These are phyloP conservation scores for Pseudocercospora pini-densiflorae DNA, from an alignment of 2,329 filamentous ascomycete species.

Conservation along the genomic window DNA sequence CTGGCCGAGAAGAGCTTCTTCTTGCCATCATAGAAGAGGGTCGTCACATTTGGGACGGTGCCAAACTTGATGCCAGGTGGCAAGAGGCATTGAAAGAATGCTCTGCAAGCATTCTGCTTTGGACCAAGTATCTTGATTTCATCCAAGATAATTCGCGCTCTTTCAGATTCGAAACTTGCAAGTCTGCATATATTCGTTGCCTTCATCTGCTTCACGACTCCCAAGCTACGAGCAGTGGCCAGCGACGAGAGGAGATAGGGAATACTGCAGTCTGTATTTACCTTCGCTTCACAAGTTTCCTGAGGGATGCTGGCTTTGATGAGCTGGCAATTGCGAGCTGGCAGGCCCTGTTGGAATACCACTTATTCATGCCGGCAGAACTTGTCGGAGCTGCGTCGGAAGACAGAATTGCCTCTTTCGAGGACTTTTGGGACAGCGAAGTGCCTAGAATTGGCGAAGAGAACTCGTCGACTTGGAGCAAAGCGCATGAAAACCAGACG, in stretches of 20 bases:
- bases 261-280: conserved; percentile 70
- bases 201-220: conserved; percentile 41
- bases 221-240: background rate
- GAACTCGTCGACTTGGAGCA: conserved; percentile 71
- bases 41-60: conserved; percentile 71
- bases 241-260: conserved; percentile 31
- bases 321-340: conserved; percentile 80
- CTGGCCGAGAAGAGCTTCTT: conserved; percentile 64
- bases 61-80: conserved; percentile 69
- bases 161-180: conserved; percentile 71
- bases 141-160: conserved; percentile 67
- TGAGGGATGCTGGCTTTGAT: conserved; percentile 75
- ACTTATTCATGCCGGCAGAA: conserved; percentile 61
- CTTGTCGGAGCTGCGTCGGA: conserved; percentile 11
- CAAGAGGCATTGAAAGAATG: conserved; percentile 61
- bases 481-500: conserved; percentile 37
- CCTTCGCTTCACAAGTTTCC: conserved; percentile 72
- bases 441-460: conserved; percentile 76
- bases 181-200: conserved; percentile 63
- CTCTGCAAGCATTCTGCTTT: conserved; percentile 65
- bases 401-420: conserved; percentile 52
- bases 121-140: conserved; percentile 75
- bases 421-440: conserved; percentile 87
- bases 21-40: conserved; percentile 75
- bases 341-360: conserved; percentile 80